Base-by-base conservation (phyloP, 768 basidiomycete genomes). In the Rhodocollybia butyracea region DNA sequence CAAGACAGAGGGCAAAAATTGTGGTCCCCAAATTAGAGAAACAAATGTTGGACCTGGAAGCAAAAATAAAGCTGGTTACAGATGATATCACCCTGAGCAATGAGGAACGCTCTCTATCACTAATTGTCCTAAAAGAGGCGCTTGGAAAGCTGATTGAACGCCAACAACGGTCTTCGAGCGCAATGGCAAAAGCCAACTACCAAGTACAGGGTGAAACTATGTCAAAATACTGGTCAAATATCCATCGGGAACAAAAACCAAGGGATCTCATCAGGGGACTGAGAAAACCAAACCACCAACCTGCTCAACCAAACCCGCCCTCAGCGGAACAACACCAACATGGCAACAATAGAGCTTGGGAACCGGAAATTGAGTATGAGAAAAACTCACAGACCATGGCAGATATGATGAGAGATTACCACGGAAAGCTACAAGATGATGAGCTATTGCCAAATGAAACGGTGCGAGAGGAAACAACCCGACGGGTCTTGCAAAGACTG, bases 231-330 rank as follows among this genome's bases (percentile, higher is more conserved):
- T 68, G 66, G 66, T 39, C 59, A 0, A 22, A 48, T 1, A 6
- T 57, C 0, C 58, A 63, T 17, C 61, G 55, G 19, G 32, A 39
- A 0, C 30, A 32, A 0, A 27, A 51, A 12, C 65, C 63, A 0
- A n/a, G 61, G 21, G 64, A 70, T 12, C 46, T 57, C 0, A 68
- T 71, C 2, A 30, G 40, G 0, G 39, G 58, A 0, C 59, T 72
- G 0, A 40, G 31, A 41, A 30, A 10, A 2, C 0, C n/a, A 0
- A 41, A 31, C 30, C 3, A 11, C 3, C 0, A 51, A 0, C 36
- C 50, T 19, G 13, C 2, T 6, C 2, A 2, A 8, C 15, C 13
- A 22, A 26, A 22, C 10, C 1, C 0, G 7, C 6, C n/a, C n/a
- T n/a, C 13, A 32, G 65, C 63, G n/a, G 59, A 62, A 48, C 66